phyloP scores from a whole-genome alignment of 768 basidiomycete genomes.

The Steccherinum ochraceum region DNA sequence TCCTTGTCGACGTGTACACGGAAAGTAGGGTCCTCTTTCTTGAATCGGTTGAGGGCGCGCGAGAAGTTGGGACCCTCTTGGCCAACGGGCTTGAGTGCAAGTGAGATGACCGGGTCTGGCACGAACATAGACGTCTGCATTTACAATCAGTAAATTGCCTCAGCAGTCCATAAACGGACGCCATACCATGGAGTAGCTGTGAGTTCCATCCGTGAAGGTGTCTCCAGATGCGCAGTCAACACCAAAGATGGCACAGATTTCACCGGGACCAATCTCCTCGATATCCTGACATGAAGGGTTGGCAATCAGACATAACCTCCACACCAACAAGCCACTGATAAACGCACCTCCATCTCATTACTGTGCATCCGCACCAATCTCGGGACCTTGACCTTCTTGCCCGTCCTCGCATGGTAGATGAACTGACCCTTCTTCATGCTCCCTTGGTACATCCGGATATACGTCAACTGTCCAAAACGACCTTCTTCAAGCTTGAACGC shows the following conservation, averaged over 20 bases:
- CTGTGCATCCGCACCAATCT: constrained; percentile 96
- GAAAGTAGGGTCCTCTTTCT: constrained; percentile 99
- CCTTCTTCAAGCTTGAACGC: constrained; percentile 99
- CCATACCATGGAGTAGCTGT: constrained; percentile 84
- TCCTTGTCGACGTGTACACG: constrained; percentile 92
- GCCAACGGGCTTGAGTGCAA: constrained; percentile 88
- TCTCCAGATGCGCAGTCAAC: constrained; percentile 98
- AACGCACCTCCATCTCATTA: constrained; percentile 93
- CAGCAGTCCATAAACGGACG: neutral
- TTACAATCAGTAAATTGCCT: neutral
- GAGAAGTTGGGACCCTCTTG: constrained; percentile 96
- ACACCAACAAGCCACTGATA: neutral
- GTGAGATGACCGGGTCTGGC: constrained; percentile 96
- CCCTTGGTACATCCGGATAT: constrained; percentile 97
- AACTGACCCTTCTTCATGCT: constrained; percentile 78
- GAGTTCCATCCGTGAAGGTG: constrained; percentile 92
- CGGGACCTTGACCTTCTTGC: constrained; percentile 96
- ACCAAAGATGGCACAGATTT: constrained; percentile 99
- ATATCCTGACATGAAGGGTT: constrained; percentile 69
- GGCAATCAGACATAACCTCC: too few species aligned
- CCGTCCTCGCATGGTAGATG: constrained; percentile 90
- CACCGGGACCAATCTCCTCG: constrained; percentile 88
- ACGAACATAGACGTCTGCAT: constrained; percentile 94
- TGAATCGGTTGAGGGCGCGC: constrained; percentile 93
- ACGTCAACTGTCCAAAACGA: constrained; percentile 93